Evolutionary conservation across 441 rosid species (phyloP), one percentile per base, ranked within the genome.

Genomic region (Populus tomentosa): DNA sequence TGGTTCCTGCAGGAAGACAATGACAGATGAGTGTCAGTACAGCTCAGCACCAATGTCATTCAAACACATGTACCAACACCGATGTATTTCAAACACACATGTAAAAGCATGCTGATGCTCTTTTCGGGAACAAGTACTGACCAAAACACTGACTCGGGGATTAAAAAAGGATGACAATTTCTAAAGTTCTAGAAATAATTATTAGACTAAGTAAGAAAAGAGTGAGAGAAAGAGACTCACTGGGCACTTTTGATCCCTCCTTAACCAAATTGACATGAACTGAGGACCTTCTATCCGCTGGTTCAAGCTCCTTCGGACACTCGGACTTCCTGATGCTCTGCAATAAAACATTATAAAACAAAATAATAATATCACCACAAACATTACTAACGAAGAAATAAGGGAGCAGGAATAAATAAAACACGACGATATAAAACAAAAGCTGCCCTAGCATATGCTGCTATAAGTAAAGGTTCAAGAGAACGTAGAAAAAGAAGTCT

Each of bases 271-370:
- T 30, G 32, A 30, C 32, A 84, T 91, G 94, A 50, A 95, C 94
- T 11, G 91, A 78, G 7, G 97, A 87, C 84, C 94, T 95, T 79
- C 82, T 86, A 88, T 93, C 96, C 0, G 86, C 92, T 76, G 98
- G 96, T 88, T 91, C 98, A 67, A 95, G 99, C 90, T 94, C 99
- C 84, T 85, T 89, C 7, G 99, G 98, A 78, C 99, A 95, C 86
- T 95, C 98, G 66, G 99, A 95, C 75, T 87, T 95, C 78, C 89
- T 86, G 84, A 95, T 95, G 81, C 99, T 93, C 98, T 95, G 85
- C 73, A 83, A 71, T 7, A 61, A 18, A 3, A 30, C 32, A 30
- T 30, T 30, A 30, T 30, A 30, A 30, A 40, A 79, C 50, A 67
- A 50, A 59, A 56, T 63, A 69, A 74, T 61, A 46, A 9, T 32